A percentile compares a stretch with the other conserved stretches of the same genome.
Evolutionary conservation across 73 alveolate species (phyloP).

Genomic region (Loxodes magnus): DNA sequence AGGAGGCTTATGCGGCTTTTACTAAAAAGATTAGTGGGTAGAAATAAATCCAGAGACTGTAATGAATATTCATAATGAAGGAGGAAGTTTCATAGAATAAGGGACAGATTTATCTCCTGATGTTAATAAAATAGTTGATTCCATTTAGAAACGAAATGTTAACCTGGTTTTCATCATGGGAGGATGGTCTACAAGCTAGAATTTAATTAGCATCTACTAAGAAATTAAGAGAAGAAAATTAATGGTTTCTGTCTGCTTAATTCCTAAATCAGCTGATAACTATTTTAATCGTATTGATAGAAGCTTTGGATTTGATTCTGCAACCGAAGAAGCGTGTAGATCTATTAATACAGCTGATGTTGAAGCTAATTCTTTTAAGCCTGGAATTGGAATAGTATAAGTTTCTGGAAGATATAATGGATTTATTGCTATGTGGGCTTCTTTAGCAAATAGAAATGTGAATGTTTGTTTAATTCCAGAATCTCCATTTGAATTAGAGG

Average conservation of each 20-base stretch:
- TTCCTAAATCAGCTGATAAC: conserved; percentile 87
- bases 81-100: conserved; percentile 89
- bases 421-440: conserved; percentile 86
- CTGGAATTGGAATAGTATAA: conserved; percentile 93
- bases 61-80: conserved; percentile 53
- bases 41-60: conserved; percentile 45
- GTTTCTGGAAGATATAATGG: conserved; percentile 97
- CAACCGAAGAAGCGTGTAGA: conserved; percentile 81
- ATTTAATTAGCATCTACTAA: conserved; percentile 45
- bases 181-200: conserved; percentile 94
- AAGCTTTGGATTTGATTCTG: conserved; percentile 94
- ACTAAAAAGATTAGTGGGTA: conserved; percentile 16
- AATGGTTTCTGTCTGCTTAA: conserved; percentile 58
- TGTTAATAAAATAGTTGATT: conserved; percentile 51
- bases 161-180: conserved; percentile 82
- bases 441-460: conserved; percentile 91
- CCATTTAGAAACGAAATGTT: conserved; percentile 44
- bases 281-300: conserved; percentile 72
- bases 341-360: conserved; percentile 85
- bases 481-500: conserved; percentile 76
- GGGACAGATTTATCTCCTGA: conserved; percentile 88
- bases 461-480: conserved; percentile 94
- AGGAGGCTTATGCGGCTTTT: conserved; percentile 58
- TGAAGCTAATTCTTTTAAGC: conserved; percentile 87
- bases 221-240: conserved; percentile 30